Evolutionary conservation across 2,329 filamentous ascomycete species (phyloP), one percentile per base, ranked within the genome.

Genomic region (Talaromyces sp.): DNA sequence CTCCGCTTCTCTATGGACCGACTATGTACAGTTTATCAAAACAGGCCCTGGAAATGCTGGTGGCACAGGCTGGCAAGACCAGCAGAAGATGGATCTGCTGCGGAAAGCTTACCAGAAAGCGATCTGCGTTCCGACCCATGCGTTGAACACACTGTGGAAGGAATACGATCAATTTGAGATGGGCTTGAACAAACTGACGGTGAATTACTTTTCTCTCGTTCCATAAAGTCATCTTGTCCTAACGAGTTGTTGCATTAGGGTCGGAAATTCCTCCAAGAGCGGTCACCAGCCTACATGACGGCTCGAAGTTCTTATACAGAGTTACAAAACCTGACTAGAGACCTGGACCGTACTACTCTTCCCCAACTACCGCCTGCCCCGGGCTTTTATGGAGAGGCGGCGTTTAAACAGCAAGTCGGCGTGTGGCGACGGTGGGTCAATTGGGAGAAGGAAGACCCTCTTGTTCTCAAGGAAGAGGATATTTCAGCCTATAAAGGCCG

Each of bases 101-200:
- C 88, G 95, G 63, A 96, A 96, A 73, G 90, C 91, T 0, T 99
- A 97, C 73, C 93, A 97, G 70, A 89, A 89, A 58, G 93, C 93
- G 15, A 91, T 97, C 62, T 88, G 86, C 66, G 86, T 97, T 44
- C 96, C 96, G 4, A 96, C 92, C 65, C 86, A 88, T 59, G 89
- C 89, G 33, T 86, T 96, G 55, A 91, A 93, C 70, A 85, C 84
- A 58, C 79, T 99, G 15, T 99, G 95, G 96, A 96, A 96, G 73
- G 93, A 99, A 71, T 99, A 99, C 71, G 93, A 98, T 73, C 88
- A 91, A 67, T 99, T 99, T 71, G 95, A 99, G 77, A 92, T 95
- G 85, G 86, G 88, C 6, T 77, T 97, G 62, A 97, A 97, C 80
- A 98, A 96, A 76, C 85, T 92, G 66, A 96, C 92, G 49, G 91